Evolutionary conservation across 106 monocot species (phyloP).

Genomic region (Narthecium ossifragum): DNA sequence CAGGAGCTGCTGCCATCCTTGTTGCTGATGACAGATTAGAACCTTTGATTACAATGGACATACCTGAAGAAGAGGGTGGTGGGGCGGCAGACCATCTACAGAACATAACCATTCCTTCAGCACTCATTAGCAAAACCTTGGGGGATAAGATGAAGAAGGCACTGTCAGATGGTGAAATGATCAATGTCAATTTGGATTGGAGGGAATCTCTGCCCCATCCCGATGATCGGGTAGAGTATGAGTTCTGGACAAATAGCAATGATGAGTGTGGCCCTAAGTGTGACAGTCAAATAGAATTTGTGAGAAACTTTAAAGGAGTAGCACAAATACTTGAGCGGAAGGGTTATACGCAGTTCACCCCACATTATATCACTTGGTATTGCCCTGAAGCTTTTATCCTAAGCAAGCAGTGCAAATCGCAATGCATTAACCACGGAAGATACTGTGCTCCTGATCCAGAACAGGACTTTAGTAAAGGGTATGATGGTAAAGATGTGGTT

Average conservation of each 20-base stretch:
- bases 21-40: slow-evolving; percentile 36
- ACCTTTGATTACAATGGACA: slow-evolving; percentile 42
- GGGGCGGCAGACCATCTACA: slow-evolving; percentile 17
- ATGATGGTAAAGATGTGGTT: slow-evolving; percentile 38
- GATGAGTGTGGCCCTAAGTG: slow-evolving; percentile 43
- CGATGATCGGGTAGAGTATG: slow-evolving; percentile 35
- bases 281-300: slow-evolving; percentile 34
- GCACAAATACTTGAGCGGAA: slow-evolving; percentile 29
- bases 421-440: slow-evolving; percentile 41
- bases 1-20: slow-evolving; percentile 43
- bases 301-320: slow-evolving; percentile 29
- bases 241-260: slow-evolving; percentile 39
- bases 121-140: slow-evolving; percentile 21
- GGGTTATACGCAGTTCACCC: slow-evolving; percentile 35
- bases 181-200: slow-evolving; percentile 34
- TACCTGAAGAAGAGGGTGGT: slow-evolving; percentile 29
- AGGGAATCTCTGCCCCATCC: slow-evolving; percentile 39
- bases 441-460: slow-evolving; percentile 41
- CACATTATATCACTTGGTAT: slow-evolving; percentile 39
- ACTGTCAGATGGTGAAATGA: slow-evolving; percentile 22
- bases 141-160: slow-evolving; percentile 28
- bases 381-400: slow-evolving; percentile 25
- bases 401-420: slow-evolving; percentile 37
- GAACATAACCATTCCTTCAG: slow-evolving; percentile 39
- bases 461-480: slow-evolving; percentile 32